A percentile compares a stretch with the other conserved stretches of the same genome.
Conservation (phyloP, 176 grass and related monocot genomes). For the Chrysopogon serrulatus region DNA sequence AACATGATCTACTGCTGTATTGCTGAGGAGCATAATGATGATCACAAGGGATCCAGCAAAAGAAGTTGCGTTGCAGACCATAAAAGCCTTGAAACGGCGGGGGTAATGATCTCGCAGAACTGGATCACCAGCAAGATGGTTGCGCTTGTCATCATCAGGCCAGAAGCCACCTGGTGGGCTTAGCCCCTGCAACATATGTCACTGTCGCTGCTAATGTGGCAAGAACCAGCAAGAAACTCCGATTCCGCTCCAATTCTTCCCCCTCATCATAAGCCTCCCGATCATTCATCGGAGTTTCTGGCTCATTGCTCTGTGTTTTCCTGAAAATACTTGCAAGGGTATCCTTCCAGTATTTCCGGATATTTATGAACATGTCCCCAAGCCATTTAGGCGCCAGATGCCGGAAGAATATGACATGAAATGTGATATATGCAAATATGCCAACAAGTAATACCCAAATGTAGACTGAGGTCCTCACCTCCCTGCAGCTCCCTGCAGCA, state of each 20-base stretch:
- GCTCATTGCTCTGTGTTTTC: neutral
- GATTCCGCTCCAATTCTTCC: slow-evolving; percentile 27
- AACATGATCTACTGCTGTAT: slow-evolving; percentile 26
- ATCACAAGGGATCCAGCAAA: slow-evolving; percentile 33
- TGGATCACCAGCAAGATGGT: slow-evolving; percentile 23
- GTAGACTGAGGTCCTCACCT: slow-evolving; percentile 40
- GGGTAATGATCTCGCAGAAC: slow-evolving; percentile 31
- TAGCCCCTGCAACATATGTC: slow-evolving; percentile 25
- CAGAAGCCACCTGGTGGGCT: slow-evolving; percentile 42
- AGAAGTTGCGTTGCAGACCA: slow-evolving; percentile 34
- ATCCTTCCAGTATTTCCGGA: neutral
- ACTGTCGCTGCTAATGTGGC: slow-evolving; percentile 27
- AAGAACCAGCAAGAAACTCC: slow-evolving; percentile 29
- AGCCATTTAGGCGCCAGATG: slow-evolving; percentile 19
- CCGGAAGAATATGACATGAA: slow-evolving; percentile 35
- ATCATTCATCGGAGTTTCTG: neutral
- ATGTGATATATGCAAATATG: slow-evolving; percentile 32
- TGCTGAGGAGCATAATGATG: slow-evolving; percentile 36
- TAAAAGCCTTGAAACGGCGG: slow-evolving; percentile 29
- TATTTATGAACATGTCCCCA: neutral
- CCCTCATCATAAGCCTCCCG: neutral
- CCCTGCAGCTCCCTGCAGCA: slow-evolving; percentile 48
- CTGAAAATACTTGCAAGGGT: neutral
- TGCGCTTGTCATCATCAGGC: neutral
- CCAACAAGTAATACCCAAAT: slow-evolving; percentile 44